Evolutionary conservation across 768 basidiomycete genomes (phyloP), one percentile per base, ranked within the genome.

Genomic region (Tylopilus vinaceipallidus): DNA sequence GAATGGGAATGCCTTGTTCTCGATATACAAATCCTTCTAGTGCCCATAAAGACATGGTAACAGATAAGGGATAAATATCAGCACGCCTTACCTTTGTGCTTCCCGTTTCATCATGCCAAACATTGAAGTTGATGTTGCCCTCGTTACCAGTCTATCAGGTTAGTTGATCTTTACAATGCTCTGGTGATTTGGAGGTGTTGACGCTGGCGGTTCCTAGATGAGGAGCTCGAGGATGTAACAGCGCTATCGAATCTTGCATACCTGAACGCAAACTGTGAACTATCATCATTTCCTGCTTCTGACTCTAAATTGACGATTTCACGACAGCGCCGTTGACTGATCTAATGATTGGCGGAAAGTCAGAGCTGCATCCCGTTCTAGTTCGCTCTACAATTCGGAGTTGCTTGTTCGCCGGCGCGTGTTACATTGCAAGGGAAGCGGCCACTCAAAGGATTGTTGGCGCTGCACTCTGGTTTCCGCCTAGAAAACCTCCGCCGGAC

Each of bases 351-450:
- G 43, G 49, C 7, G 49, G 44, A 26, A 50, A 34, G 17, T 45
- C 33, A 8, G 49, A 50, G 17, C 27, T 47, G 4, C 23, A 47
- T 39, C 45, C 49, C 7, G 49, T 39, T 20, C 37, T 50, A 8
- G 26, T 46, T 22, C 37, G 36, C 19, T 3, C 44, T 3, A 50
- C 47, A 45, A 47, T 37, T 2, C 44, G 10, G n/a, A 26, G 44
- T 24, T 50, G 49, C 12, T n/a, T 50, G 23, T 32, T 38, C 11
- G 49, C 47, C 16, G 49, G 49, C 23, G 36, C 38, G 22, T 50
- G 49, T 16, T 50, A 50, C 44, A 12, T 50, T 24, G 49, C 37
- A 1, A 50, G 7, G 10, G 49, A 46, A 16, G 19, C 11, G 26
- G 6, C 44, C 20, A 46, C 49, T 6, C 24, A 13, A 12, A 50